Evolutionary conservation across 1,284 basidiomycete species (phyloP).

Genomic region (Microbotryum saponariae): DNA sequence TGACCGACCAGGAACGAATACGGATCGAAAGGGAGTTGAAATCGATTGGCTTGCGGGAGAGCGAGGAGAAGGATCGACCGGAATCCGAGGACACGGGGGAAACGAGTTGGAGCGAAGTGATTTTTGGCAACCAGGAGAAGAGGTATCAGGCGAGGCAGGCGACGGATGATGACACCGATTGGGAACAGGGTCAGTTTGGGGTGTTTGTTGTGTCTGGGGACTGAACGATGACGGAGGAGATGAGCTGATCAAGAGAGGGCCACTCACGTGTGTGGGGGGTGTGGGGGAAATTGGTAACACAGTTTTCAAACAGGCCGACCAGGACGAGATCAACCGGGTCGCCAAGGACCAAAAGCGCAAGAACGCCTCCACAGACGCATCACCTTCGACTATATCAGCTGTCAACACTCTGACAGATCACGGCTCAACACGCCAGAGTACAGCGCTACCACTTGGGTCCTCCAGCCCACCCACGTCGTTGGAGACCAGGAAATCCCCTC

Average conservation of each 20-base stretch:
- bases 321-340: constrained; percentile 1
- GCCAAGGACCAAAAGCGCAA: not conserved
- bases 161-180: constrained; percentile 28
- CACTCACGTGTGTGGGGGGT: too few relatives aligned
- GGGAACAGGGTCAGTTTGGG: constrained; percentile 28
- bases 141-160: constrained; percentile 10
- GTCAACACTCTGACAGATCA: not conserved
- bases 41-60: constrained; percentile 27
- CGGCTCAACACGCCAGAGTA: not conserved
- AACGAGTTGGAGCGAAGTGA: constrained; percentile 33
- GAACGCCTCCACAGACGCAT: not conserved
- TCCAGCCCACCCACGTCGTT: not conserved
- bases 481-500: not conserved
- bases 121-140: constrained; percentile 33
- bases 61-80: constrained; percentile 13
- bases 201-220: too few relatives aligned
- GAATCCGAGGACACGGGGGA: constrained; percentile 6
- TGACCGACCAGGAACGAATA: constrained; percentile 3
- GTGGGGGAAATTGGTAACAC: not conserved
- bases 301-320: constrained; percentile 2
- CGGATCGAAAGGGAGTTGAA: constrained; percentile 24
- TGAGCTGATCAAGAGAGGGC: too few relatives aligned
- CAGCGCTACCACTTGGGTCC: not conserved
- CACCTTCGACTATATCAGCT: not conserved
- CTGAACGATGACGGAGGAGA: too few relatives aligned